Evolutionary conservation across 805 yeast genomes (phyloP).

Genomic region (Lipomyces spencermartinsiae): DNA sequence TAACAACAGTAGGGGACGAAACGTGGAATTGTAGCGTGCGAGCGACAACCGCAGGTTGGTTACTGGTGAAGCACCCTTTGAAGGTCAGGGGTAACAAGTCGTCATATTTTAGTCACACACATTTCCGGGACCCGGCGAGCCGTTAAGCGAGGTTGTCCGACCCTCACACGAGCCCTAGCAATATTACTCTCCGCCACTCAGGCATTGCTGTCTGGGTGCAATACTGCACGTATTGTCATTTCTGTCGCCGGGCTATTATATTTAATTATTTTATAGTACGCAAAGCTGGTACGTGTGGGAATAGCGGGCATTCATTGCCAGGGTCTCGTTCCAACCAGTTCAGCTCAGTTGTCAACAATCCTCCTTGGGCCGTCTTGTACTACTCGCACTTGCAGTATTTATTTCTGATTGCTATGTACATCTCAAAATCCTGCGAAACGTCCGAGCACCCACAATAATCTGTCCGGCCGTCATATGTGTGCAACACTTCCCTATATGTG

Average conservation of each 20-base stretch:
- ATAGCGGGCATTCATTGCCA: no score
- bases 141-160: no score
- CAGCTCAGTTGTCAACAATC: no score
- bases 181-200: no score
- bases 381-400: neutral
- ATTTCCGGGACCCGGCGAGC: no score
- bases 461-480: neutral
- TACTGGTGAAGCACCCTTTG: no score
- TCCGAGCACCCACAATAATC: neutral
- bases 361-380: neutral
- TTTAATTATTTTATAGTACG: neutral
- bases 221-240: neutral
- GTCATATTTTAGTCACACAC: no score
- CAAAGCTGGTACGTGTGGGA: neutral
- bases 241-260: neutral
- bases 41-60: neutral
- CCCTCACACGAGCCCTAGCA: no score
- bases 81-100: neutral
- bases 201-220: no score
- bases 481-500: neutral
- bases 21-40: neutral
- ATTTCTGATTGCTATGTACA: neutral
- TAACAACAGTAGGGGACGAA: neutral
- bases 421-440: neutral
- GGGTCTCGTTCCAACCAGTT: neutral